phyloP scores from a whole-genome alignment of 176 grass and related monocot species.

The Triticum dicoccoides region DNA sequence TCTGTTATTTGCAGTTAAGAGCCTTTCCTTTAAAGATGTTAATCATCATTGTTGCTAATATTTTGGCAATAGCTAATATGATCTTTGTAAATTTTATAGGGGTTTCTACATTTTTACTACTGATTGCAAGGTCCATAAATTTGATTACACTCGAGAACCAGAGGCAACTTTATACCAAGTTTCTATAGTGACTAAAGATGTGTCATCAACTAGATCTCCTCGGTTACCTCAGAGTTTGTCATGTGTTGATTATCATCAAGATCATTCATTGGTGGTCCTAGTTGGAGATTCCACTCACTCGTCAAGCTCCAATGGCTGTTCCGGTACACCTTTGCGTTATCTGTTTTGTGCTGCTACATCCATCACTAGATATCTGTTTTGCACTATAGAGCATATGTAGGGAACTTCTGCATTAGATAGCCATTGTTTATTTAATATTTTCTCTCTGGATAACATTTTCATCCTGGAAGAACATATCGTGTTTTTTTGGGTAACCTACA shows the following conservation, averaged over 20 bases:
- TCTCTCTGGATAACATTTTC: background rate
- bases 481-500: background rate
- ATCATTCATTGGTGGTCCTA: slow-evolving; percentile 58
- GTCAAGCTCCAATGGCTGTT: slow-evolving; percentile 41
- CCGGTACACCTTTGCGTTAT: slow-evolving; percentile 53
- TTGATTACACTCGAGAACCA: slow-evolving; percentile 55
- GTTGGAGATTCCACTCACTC: slow-evolving; percentile 54
- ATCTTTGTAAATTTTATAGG: slow-evolving; percentile 51
- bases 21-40: slow-evolving; percentile 8
- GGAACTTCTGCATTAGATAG: background rate
- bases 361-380: background rate
- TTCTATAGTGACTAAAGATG: slow-evolving; percentile 43
- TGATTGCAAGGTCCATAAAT: slow-evolving; percentile 66
- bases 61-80: slow-evolving; percentile 36
- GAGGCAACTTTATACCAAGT: slow-evolving; percentile 35
- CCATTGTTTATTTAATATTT: slow-evolving; percentile 7
- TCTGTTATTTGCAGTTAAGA: slow-evolving; percentile 36
- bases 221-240: slow-evolving; percentile 64
- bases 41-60: slow-evolving; percentile 11
- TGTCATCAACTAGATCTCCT: slow-evolving; percentile 34
- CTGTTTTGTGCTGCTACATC: slow-evolving; percentile 15
- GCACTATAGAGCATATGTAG: background rate
- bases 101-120: slow-evolving; percentile 60
- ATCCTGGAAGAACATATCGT: background rate
- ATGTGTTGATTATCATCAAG: slow-evolving; percentile 74